Base-by-base conservation (phyloP, 352 stramenopile genomes). In the Globisporangium rhizosaccharum region DNA sequence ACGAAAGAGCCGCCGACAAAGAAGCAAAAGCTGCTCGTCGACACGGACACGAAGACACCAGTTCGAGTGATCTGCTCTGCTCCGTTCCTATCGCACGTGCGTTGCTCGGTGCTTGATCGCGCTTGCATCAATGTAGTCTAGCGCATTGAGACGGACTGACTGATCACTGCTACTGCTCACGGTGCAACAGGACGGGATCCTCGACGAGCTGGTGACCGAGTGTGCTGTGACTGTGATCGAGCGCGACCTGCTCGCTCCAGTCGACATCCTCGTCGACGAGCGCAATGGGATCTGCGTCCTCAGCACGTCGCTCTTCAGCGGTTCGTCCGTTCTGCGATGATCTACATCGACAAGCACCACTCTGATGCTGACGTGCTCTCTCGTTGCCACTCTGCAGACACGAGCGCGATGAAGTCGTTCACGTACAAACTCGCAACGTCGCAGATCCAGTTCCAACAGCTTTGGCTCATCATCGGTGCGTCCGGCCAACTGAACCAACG, bases 201-300 rank as follows among this genome's bases (percentile, higher is more conserved):
- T 92, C 14, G 78, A 88, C 47, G 70, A 85, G n/a, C 56, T 92
- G 3, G 79, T 67, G 23, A 82, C 74, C 7, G 76, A 89, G 36
- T 69, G 77, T 8, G 62, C 62, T 10, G 69, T 92, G 18, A 72
- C 58, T 17, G 72, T 90, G 23, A 71, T 88, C 55, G 82, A 92
- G 51, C 69, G 82, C 61, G 69, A 90, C 44, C 62, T 92, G 20
- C 66, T 65, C 25, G 30, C 59, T 39, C 73, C 72, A 14, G 72
- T 92, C 46, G 76, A 85, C 56, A 62, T 90, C 15, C 37, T 90
- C n/a, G 56, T 92, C 6, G 82, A 92, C 42, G 82, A 92, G 39
- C 67, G 67, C 51, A 90, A 87, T 42, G 81, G 64, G 10, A 70
- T 90, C 47, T 81, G 70, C 41, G 41, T 90, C 9, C 48, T 85